A percentile compares a stretch with the other conserved stretches of the same genome.
These are phyloP conservation scores for Sphaerostilbella broomeana DNA, from an alignment of 2,329 filamentous ascomycete genomes.

Conservation along the genomic window DNA sequence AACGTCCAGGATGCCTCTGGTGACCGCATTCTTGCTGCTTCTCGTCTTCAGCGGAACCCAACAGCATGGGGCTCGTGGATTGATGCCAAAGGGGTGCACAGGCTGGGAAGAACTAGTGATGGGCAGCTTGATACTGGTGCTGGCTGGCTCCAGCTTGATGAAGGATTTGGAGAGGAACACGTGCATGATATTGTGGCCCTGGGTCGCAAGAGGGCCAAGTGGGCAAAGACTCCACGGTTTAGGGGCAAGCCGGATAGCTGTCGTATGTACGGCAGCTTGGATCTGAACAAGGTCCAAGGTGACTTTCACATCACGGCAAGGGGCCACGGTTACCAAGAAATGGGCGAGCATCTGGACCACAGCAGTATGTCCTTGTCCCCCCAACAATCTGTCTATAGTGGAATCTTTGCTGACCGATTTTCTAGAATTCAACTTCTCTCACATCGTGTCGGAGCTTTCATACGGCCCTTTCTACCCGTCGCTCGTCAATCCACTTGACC, in stretches of 20 bases:
- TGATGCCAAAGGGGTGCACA: slow-evolving; percentile 59
- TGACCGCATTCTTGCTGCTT: slow-evolving; percentile 79
- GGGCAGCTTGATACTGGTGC: slow-evolving; percentile 51
- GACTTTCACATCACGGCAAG: slow-evolving; percentile 96
- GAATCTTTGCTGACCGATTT: slow-evolving; percentile 16
- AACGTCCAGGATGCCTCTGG: slow-evolving; percentile 96
- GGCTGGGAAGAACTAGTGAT: slow-evolving; percentile 48
- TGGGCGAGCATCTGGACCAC: slow-evolving; percentile 74
- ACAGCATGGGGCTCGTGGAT: slow-evolving; percentile 82
- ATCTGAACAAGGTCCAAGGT: slow-evolving; percentile 94
- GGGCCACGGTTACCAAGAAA: slow-evolving; percentile 88
- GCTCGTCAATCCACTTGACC: slow-evolving; percentile 88
- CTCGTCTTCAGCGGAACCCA: slow-evolving; percentile 64
- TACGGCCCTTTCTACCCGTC: slow-evolving; percentile 96
- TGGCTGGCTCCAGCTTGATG: slow-evolving; percentile 44
- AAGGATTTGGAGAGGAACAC: slow-evolving; percentile 72
- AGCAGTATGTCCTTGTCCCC: slow-evolving; percentile 47
- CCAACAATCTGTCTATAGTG: neutral
- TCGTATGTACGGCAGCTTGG: slow-evolving; percentile 80
- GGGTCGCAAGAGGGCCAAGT: slow-evolving; percentile 55
- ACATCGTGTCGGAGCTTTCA: slow-evolving; percentile 91
- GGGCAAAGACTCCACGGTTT: slow-evolving; percentile 68
- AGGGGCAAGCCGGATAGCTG: slow-evolving; percentile 63
- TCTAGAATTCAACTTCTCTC: slow-evolving; percentile 91
- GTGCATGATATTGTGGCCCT: slow-evolving; percentile 84